Conservation (phyloP, 129 eudicot species). For the Logfia minima region DNA sequence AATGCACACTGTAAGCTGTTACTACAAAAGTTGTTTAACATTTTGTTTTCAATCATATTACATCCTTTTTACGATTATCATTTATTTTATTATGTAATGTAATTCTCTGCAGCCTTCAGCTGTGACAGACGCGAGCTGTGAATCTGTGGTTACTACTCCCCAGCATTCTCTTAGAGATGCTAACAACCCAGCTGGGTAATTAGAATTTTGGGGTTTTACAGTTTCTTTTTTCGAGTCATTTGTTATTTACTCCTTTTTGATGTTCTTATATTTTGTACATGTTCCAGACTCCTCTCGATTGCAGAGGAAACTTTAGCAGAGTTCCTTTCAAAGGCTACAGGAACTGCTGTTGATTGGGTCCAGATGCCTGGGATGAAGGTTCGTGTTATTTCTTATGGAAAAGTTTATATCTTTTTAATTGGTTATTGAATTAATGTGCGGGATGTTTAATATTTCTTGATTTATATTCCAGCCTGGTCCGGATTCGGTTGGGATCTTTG, state of each 20-base stretch:
- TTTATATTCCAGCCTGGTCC: slow-evolving; percentile 92
- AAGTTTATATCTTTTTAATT: neutral
- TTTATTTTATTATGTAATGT: neutral
- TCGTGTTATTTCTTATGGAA: neutral
- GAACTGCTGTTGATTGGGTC: slow-evolving; percentile 99
- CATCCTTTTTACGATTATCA: neutral
- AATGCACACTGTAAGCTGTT: slow-evolving; percentile 59
- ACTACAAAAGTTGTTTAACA: neutral
- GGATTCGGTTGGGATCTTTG: slow-evolving; percentile 97
- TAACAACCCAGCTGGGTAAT: slow-evolving; percentile 93
- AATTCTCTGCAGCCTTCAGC: slow-evolving; percentile 54
- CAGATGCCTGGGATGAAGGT: slow-evolving; percentile 99
- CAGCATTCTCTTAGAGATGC: slow-evolving; percentile 87
- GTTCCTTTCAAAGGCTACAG: slow-evolving; percentile 99
- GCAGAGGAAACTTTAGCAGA: slow-evolving; percentile 97
- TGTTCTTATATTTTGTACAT: slow-evolving; percentile 7
- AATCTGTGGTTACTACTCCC: slow-evolving; percentile 81
- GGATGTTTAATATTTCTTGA: neutral
- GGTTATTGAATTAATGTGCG: neutral
- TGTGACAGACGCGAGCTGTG: slow-evolving; percentile 73
- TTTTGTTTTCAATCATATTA: neutral
- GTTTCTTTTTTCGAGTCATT: neutral
- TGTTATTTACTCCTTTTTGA: neutral
- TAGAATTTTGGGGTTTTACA: neutral
- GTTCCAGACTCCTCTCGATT: slow-evolving; percentile 78